Evolutionary conservation across 2,329 filamentous ascomycete genomes (phyloP).

Genomic region (Botrytis fabae): DNA sequence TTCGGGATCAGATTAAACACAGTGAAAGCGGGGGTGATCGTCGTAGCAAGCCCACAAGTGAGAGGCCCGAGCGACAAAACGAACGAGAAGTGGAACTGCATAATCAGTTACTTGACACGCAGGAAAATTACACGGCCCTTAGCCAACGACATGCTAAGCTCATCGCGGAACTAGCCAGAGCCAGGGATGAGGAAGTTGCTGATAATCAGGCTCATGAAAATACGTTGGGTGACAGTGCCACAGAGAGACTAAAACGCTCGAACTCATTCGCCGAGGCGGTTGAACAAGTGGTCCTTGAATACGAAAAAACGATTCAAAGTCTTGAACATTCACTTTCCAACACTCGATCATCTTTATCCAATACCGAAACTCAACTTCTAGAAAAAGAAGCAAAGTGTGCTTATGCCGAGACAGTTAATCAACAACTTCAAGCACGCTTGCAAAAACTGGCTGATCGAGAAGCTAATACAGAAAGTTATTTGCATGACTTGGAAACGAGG

Average conservation of each 20-base stretch:
- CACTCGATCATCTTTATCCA: slow-evolving; percentile 79
- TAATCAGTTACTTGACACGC: slow-evolving; percentile 86
- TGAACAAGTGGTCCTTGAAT: slow-evolving; percentile 93
- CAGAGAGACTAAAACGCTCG: slow-evolving; percentile 87
- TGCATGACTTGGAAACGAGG: slow-evolving; percentile 87
- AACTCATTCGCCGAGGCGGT: slow-evolving; percentile 96
- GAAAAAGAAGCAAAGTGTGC: slow-evolving; percentile 94
- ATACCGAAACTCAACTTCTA: slow-evolving; percentile 79
- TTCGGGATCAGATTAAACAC: slow-evolving; percentile 89
- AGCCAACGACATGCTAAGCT: slow-evolving; percentile 93
- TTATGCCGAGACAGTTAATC: slow-evolving; percentile 88
- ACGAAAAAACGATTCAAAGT: slow-evolving; percentile 96
- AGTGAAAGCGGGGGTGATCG: slow-evolving; percentile 65
- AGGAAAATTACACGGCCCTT: slow-evolving; percentile 91
- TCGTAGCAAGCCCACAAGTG: slow-evolving; percentile 56
- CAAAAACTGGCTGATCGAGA: slow-evolving; percentile 93
- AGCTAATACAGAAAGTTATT: slow-evolving; percentile 85
- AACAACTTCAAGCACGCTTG: slow-evolving; percentile 84
- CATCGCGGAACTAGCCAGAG: slow-evolving; percentile 89
- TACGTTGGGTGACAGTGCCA: slow-evolving; percentile 72
- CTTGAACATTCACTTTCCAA: slow-evolving; percentile 89
- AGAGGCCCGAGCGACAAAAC: slow-evolving; percentile 74
- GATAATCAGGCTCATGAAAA: slow-evolving; percentile 61
- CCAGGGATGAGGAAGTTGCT: slow-evolving; percentile 66
- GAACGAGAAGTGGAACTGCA: slow-evolving; percentile 89